Conservation (phyloP, 345 rosid genomes). For the Gynandropsis gynandra region DNA sequence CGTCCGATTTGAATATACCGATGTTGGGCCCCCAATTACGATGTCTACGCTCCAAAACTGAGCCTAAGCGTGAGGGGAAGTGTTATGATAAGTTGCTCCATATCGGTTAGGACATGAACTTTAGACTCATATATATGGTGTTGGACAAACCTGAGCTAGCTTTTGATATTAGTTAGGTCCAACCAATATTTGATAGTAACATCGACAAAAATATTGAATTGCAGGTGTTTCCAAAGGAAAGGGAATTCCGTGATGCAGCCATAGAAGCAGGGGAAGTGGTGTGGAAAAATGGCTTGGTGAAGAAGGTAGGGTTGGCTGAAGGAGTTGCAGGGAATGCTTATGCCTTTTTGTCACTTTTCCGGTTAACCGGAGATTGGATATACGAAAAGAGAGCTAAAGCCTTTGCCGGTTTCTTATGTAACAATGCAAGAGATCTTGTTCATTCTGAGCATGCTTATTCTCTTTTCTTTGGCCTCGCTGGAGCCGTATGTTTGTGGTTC, state of each 20-base stretch:
- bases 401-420: slow-evolving; percentile 61
- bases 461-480: slow-evolving; percentile 72
- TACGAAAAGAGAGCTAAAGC: slow-evolving; percentile 75
- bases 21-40: too few relatives aligned
- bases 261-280: slow-evolving; percentile 97
- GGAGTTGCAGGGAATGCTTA: slow-evolving; percentile 82
- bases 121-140: too few relatives aligned
- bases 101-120: too few relatives aligned
- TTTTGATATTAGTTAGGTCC: too few relatives aligned
- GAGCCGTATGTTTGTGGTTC: slow-evolving; percentile 65
- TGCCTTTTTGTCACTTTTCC: slow-evolving; percentile 67
- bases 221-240: slow-evolving; percentile 53
- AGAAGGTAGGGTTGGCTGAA: slow-evolving; percentile 73
- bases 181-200: too few relatives aligned
- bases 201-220: not conserved
- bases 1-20: too few relatives aligned
- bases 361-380: slow-evolving; percentile 62
- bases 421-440: slow-evolving; percentile 31
- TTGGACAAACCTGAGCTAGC: too few relatives aligned
- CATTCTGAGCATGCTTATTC: slow-evolving; percentile 37
- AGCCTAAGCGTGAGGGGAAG: too few relatives aligned
- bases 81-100: too few relatives aligned
- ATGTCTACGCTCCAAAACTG: too few relatives aligned
- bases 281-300: slow-evolving; percentile 79
- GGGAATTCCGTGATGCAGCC: slow-evolving; percentile 72